These are phyloP conservation scores for Tricholoma saponaceum DNA, from an alignment of 768 basidiomycete species.

Conservation along the genomic window DNA sequence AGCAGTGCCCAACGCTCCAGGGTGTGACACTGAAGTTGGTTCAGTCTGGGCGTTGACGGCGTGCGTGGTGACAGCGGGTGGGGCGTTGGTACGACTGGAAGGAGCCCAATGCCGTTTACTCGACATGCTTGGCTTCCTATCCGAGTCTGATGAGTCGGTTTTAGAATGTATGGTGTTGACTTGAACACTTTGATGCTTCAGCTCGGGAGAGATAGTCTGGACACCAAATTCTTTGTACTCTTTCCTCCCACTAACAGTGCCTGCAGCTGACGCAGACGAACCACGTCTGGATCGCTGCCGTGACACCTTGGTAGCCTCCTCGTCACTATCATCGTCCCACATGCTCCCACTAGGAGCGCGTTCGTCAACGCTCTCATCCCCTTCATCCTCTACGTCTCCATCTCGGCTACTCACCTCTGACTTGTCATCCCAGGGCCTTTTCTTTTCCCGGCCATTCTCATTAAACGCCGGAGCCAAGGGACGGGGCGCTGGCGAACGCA, in stretches of 20 bases:
- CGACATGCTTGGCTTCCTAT: conserved; percentile 13
- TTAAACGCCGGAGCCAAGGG: conserved; percentile 47
- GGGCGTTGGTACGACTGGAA: conserved; percentile 16
- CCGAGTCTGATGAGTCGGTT: conserved; percentile 1
- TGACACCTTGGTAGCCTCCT: conserved; percentile 21
- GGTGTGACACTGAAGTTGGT: conserved; percentile 10
- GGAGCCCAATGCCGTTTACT: conserved; percentile 27
- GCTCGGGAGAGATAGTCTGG: conserved; percentile 60
- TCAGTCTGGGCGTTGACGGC: conserved; percentile 3
- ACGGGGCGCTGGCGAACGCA: conserved; percentile 42
- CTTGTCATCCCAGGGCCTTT: conserved; percentile 47
- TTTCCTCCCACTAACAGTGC: conserved; percentile 39
- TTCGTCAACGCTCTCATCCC: conserved; percentile 45
- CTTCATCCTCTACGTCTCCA: conserved; percentile 78
- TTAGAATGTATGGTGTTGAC: conserved; percentile 30
- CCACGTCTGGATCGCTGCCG: conserved; percentile 30
- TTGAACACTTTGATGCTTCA: conserved; percentile 57
- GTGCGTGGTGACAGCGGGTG: conserved; percentile 20
- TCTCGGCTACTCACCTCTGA: conserved; percentile 72
- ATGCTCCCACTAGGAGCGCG: conserved; percentile 21
- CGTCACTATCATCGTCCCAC: conserved; percentile 34
- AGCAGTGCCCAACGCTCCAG: conserved; percentile 1
- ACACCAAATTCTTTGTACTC: conserved; percentile 65
- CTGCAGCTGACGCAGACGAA: conserved; percentile 31
- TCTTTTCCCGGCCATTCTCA: conserved; percentile 35